Evolutionary conservation across 345 rosid genomes (phyloP).

Genomic region (Sisymbrium irio): DNA sequence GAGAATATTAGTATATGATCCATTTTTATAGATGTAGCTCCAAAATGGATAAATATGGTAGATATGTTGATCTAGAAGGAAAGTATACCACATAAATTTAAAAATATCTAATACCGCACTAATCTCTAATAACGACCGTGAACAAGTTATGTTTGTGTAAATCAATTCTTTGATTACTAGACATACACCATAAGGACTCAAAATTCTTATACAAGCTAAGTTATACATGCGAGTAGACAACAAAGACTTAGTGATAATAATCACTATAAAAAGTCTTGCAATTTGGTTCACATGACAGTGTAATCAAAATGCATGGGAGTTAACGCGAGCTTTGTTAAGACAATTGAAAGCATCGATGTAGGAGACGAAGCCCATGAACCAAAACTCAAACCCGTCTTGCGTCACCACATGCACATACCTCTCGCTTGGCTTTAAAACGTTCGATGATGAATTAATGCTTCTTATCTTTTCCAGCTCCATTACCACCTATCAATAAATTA

Average conservation of each 20-base stretch:
- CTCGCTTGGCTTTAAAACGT: slow-evolving; percentile 51
- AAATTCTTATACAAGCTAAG: slow-evolving; percentile 1
- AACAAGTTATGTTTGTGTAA: neutral
- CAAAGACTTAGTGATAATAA: neutral
- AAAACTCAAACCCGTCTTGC: slow-evolving; percentile 68
- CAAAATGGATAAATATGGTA: too few relatives aligned
- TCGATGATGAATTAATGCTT: slow-evolving; percentile 53
- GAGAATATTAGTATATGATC: too few relatives aligned
- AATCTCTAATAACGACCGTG: neutral
- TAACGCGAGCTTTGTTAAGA: slow-evolving; percentile 42
- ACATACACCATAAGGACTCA: neutral
- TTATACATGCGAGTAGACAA: neutral
- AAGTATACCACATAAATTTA: neutral
- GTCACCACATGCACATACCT: slow-evolving; percentile 61
- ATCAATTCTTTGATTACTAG: neutral
- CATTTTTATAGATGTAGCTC: neutral
- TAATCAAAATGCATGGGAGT: slow-evolving; percentile 15
- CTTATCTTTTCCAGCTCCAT: slow-evolving; percentile 56
- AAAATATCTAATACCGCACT: neutral
- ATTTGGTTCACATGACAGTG: neutral
- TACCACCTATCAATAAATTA: slow-evolving; percentile 48
- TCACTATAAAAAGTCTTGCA: neutral
- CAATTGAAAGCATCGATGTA: slow-evolving; percentile 67
- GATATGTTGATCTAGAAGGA: neutral
- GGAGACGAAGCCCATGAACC: slow-evolving; percentile 86